Evolutionary conservation across 164 flowering plant genomes (phyloP).

Genomic region (Magnolia officinalis): DNA sequence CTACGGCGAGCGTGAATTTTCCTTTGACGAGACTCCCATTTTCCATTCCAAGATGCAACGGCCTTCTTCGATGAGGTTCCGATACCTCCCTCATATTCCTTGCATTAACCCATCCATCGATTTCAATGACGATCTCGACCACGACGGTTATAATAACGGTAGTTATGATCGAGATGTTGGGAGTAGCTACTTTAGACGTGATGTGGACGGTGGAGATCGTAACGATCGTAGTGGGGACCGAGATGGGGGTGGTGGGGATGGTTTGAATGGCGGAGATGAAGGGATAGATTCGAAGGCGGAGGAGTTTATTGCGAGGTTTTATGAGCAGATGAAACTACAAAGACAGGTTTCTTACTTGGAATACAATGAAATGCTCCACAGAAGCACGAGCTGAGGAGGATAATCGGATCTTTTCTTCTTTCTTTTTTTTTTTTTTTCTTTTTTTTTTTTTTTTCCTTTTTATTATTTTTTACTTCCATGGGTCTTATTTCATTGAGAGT

Average conservation of each 20-base stretch:
- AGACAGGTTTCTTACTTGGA: conserved; percentile 55
- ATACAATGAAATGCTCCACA: conserved; percentile 32
- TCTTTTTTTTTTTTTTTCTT: no score
- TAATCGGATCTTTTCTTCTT: no score
- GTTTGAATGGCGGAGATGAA: conserved; percentile 25
- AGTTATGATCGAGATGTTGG: no score
- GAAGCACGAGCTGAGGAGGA: conserved; percentile 9
- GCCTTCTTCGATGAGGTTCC: conserved; percentile 44
- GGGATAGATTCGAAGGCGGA: conserved; percentile 67
- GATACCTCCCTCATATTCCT: conserved; percentile 36
- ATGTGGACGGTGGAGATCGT: no score
- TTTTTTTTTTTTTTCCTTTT: no score
- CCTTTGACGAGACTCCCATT: conserved; percentile 76
- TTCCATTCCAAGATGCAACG: conserved; percentile 57
- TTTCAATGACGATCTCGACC: conserved; percentile 32
- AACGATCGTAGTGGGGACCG: no score
- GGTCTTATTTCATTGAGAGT: not conserved
- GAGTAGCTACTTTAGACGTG: no score
- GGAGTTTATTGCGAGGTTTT: conserved; percentile 63
- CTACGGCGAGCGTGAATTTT: conserved; percentile 66
- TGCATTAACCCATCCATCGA: conserved; percentile 48
- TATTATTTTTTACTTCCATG: not conserved
- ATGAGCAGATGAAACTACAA: conserved; percentile 60
- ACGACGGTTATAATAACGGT: not conserved
- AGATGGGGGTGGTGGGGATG: not conserved